Percentiles rank a stretch among this genome's conserved stretches.
Conservation (phyloP, 2,329 filamentous ascomycete species). For the Cladophialophora chaetospira region DNA sequence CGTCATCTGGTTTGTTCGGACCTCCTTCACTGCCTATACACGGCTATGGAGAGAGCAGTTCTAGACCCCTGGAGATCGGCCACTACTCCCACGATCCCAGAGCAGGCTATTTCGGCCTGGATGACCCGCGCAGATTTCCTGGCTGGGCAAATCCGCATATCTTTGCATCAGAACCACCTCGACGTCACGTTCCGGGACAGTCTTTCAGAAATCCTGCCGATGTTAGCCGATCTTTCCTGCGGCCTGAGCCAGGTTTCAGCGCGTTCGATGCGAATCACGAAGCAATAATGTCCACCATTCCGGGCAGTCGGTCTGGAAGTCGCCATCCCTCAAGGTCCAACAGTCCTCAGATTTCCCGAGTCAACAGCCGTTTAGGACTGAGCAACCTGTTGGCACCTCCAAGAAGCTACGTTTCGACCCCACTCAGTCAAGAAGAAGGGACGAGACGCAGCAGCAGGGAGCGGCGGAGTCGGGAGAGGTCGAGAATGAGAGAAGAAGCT, state of each 20-base stretch:
- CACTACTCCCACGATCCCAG: constrained; percentile 22
- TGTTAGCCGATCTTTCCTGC: constrained; percentile 24
- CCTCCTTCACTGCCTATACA: constrained; percentile 23
- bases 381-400: constrained; percentile 25
- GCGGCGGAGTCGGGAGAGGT: constrained; percentile 24
- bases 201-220: constrained; percentile 23
- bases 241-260: constrained; percentile 32
- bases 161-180: constrained; percentile 16
- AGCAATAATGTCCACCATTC: constrained; percentile 34
- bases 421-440: constrained; percentile 24
- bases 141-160: constrained; percentile 14
- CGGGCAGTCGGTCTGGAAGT: constrained; percentile 31
- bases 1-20: constrained; percentile 20
- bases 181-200: constrained; percentile 19
- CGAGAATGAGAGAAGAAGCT: constrained; percentile 23
- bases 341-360: constrained; percentile 30
- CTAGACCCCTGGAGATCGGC: constrained; percentile 21
- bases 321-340: constrained; percentile 32
- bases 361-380: constrained; percentile 31
- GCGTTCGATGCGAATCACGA: constrained; percentile 34
- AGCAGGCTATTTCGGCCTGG: constrained; percentile 22
- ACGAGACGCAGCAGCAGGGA: constrained; percentile 17
- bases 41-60: constrained; percentile 17
- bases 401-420: constrained; percentile 22
- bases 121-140: constrained; percentile 18